Conservation (phyloP, 2,329 filamentous ascomycete species). For the Aspergillus fumigatiaffinis region DNA sequence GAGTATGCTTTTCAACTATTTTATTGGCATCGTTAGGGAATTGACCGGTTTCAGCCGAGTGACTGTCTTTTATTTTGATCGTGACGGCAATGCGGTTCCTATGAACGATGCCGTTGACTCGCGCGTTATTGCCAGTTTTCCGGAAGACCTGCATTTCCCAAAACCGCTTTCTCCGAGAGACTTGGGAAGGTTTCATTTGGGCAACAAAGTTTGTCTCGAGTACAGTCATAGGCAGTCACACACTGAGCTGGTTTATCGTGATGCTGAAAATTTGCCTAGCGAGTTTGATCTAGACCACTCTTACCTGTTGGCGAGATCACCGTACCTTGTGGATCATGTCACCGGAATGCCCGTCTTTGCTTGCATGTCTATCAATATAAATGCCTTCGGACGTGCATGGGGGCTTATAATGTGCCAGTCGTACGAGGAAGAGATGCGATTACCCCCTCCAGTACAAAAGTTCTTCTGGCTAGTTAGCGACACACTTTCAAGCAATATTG, state of each 20-base stretch:
- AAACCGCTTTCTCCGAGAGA: constrained; percentile 79
- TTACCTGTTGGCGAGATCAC: constrained; percentile 78
- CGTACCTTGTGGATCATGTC: constrained; percentile 82
- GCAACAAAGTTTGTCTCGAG: constrained; percentile 82
- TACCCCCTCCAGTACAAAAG: constrained; percentile 85
- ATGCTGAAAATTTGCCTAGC: constrained; percentile 59
- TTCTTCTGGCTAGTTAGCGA: constrained; percentile 88
- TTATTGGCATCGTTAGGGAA: constrained; percentile 84
- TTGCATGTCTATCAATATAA: constrained; percentile 92
- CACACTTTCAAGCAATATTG: constrained; percentile 80
- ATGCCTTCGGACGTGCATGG: constrained; percentile 81
- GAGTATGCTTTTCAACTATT: constrained; percentile 70
- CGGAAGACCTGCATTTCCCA: constrained; percentile 83
- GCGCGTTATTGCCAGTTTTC: constrained; percentile 74
- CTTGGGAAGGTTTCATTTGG: constrained; percentile 84
- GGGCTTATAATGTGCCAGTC: constrained; percentile 82
- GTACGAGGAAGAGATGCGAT: constrained; percentile 84
- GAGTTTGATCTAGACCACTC: constrained; percentile 80
- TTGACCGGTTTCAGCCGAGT: constrained; percentile 87
- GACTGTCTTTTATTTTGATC: constrained; percentile 90
- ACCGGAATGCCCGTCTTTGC: constrained; percentile 86
- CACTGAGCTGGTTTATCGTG: constrained; percentile 73
- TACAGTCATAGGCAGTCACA: constrained; percentile 81
- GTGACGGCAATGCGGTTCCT: constrained; percentile 78
- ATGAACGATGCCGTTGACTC: constrained; percentile 85